Conservation (phyloP, 208 protist species). For the Crithidia thermophila region DNA sequence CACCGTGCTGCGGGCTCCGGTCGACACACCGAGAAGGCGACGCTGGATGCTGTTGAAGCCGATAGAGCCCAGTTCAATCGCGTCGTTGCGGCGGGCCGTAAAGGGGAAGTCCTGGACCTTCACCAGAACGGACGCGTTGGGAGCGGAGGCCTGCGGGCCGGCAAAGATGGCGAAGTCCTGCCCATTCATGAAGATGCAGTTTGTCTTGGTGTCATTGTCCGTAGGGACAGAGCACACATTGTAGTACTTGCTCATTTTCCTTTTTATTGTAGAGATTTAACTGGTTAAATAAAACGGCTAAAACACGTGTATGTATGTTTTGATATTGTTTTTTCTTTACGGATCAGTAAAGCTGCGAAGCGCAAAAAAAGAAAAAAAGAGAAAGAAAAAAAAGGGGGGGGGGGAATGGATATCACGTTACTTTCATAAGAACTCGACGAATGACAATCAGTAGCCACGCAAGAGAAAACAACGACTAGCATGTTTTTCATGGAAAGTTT, state of each 20-base stretch:
- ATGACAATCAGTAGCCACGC: too few species aligned
- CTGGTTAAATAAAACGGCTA: neutral
- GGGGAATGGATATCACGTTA: neutral
- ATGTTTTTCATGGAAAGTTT: too few species aligned
- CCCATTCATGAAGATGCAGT: slow-evolving; percentile 66
- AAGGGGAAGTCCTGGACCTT: slow-evolving; percentile 73
- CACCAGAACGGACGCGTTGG: slow-evolving; percentile 29
- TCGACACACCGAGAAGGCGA: slow-evolving; percentile 60
- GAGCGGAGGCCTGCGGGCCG: slow-evolving; percentile 18
- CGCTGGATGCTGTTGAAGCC: slow-evolving; percentile 86
- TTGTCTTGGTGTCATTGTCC: slow-evolving; percentile 67
- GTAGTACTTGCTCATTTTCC: slow-evolving; percentile 34
- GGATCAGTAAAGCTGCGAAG: slow-evolving; percentile 3
- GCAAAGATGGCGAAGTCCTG: slow-evolving; percentile 22
- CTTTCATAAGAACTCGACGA: too few species aligned
- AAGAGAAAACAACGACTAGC: too few species aligned
- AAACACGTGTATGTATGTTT: neutral
- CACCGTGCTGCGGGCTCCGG: slow-evolving; percentile 55
- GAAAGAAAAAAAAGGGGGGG: neutral
- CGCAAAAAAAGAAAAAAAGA: neutral
- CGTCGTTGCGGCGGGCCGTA: slow-evolving; percentile 31
- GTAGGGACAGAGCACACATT: slow-evolving; percentile 57
- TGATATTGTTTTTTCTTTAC: too few species aligned
- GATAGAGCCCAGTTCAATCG: slow-evolving; percentile 47
- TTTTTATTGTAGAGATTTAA: slow-evolving; percentile 3